Evolutionary conservation across 2,329 filamentous ascomycete species (phyloP).

Genomic region (Neofusicoccum cordaticola): DNA sequence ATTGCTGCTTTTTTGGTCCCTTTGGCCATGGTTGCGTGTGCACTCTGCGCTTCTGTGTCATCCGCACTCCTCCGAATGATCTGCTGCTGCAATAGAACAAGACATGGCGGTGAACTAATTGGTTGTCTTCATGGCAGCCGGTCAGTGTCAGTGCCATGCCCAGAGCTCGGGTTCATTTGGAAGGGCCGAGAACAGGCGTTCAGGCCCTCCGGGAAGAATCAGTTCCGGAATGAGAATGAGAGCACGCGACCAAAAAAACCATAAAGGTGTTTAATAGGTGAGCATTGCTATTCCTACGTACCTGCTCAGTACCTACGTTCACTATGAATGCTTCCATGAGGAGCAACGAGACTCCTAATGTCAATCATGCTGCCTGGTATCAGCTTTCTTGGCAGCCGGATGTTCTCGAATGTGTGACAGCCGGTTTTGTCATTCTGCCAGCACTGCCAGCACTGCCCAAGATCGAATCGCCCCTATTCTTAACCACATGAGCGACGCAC

Average conservation of each 20-base stretch:
- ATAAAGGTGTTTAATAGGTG: background rate
- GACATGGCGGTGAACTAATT: background rate
- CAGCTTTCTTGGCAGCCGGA: background rate
- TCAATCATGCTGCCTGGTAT: background rate
- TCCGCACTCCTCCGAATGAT: background rate
- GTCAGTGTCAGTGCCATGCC: background rate
- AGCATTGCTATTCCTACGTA: background rate
- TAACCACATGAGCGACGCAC: background rate
- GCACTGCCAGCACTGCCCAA: background rate
- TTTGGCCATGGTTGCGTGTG: background rate
- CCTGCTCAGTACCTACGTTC: background rate
- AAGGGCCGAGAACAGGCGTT: background rate
- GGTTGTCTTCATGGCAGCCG: background rate
- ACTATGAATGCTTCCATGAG: background rate
- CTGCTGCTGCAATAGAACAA: background rate
- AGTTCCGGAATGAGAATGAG: background rate
- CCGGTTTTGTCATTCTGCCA: background rate
- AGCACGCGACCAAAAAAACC: background rate
- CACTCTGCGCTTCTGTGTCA: background rate
- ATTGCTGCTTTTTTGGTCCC: background rate
- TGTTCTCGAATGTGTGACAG: background rate
- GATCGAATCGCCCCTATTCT: background rate
- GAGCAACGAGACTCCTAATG: background rate
- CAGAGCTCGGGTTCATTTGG: background rate
- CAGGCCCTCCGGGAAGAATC: background rate